Evolutionary conservation across 352 stramenopile species (phyloP), one percentile per base, ranked within the genome.

Genomic region (Pilasporangium apinafurcum): DNA sequence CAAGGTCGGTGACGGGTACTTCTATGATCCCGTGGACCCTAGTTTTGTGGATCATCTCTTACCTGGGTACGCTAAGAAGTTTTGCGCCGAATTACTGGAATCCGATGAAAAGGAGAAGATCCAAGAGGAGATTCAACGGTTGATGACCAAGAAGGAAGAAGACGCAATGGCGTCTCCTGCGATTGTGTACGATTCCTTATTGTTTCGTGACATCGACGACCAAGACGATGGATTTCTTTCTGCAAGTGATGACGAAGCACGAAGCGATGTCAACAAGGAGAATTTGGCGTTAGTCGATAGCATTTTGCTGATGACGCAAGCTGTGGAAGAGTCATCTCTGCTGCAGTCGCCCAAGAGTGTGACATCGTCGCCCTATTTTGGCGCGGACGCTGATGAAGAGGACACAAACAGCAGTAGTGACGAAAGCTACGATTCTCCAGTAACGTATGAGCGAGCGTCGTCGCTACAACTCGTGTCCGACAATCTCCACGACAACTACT

Each of bases 1-100:
- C 58, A 87, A 89, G 54, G 70, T 81, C 10, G 81, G 77, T 42
- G 81, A 92, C 52, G 78, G 75, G 39, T 81, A 72, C 54, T 87
- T 88, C 45, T 88, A 87, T 62, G 81, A 92, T 56, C 81, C 81
- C 9, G 81, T 92, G 39, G 81, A 92, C 58, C 81, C 81, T 30
- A 88, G 44, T 57, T 92, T 92, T 42, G 76, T 92, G 14, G 81
- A 92, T 38, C 81, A 90, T 54, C 54, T 92, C 34, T 61, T 90
- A 40, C 81, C 81, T 0, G 77, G 71, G 21, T 75, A 86, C 42
- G 77, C 73, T 22, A 90, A 87, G 58, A 86, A 86, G 49, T 84
- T 90, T 46, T 88, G 76, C 65, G 58, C 65, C 28, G 54, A 81
- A 43, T 43, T 66, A 46, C 62, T 86, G 39, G 81, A 87, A 44